Conservation (phyloP, 768 basidiomycete genomes). For the Tricholoma hemisulphureum region DNA sequence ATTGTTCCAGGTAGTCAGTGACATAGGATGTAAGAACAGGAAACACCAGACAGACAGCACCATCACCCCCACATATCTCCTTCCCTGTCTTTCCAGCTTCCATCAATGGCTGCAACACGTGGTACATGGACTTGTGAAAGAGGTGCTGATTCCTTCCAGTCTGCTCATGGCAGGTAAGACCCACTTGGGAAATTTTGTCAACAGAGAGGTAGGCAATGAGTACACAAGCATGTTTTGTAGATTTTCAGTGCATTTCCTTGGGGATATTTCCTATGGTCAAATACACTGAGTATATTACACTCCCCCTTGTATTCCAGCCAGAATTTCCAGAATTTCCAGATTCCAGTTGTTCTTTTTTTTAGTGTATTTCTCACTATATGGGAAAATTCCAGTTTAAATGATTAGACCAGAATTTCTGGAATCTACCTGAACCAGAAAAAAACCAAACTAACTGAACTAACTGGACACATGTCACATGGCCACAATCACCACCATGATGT, state of each 20-base stretch:
- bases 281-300: conserved; percentile 50
- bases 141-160: conserved; percentile 27
- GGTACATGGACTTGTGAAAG: conserved; percentile 35
- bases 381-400: no score
- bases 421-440: no score
- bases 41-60: conserved; percentile 24
- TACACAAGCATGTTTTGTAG: neutral
- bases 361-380: no score
- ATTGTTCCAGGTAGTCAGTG: conserved; percentile 36
- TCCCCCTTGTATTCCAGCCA: no score
- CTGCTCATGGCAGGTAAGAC: conserved; percentile 24
- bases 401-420: no score
- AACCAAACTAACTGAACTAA: no score
- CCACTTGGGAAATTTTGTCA: neutral
- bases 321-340: no score
- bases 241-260: neutral
- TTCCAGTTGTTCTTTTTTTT: no score
- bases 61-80: conserved; percentile 32
- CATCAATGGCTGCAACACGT: conserved; percentile 29
- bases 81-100: conserved; percentile 15
- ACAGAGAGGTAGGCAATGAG: neutral
- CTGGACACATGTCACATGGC: no score
- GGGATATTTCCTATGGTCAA: conserved; percentile 47
- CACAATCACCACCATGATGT: no score
- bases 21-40: conserved; percentile 36